Evolutionary conservation across 108 stramenopile species (phyloP).

Genomic region (Parietichytrium sp.): DNA sequence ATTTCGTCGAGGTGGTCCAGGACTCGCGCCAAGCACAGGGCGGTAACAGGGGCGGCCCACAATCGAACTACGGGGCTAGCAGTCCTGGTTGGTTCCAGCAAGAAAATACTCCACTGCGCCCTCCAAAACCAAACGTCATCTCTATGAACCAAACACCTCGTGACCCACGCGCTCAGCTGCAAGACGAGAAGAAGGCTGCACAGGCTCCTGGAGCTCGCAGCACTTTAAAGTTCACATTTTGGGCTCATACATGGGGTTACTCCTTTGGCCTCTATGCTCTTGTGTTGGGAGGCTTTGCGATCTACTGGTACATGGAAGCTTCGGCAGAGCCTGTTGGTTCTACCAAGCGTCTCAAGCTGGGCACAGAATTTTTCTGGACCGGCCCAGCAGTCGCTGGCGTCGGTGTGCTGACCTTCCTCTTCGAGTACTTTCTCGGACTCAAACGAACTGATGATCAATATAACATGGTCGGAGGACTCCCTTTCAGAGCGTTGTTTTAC

Average conservation of each 20-base stretch:
- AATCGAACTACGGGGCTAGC: not conserved
- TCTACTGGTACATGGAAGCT: conserved; percentile 5
- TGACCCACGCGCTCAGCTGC: not conserved
- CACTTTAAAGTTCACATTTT: not conserved
- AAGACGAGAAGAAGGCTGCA: not conserved
- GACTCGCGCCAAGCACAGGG: conserved; percentile 7
- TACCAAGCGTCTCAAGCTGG: conserved; percentile 6
- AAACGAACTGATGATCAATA: not conserved
- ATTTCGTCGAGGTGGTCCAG: conserved; percentile 14
- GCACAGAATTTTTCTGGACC: not conserved
- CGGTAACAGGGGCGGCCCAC: not conserved
- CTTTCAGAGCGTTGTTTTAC: not conserved
- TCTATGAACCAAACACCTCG: not conserved
- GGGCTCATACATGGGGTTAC: conserved; percentile 32
- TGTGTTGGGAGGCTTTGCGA: not conserved
- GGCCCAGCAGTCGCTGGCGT: not conserved
- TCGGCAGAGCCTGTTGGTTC: not conserved
- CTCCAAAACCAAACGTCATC: not conserved
- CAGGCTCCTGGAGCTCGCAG: not conserved
- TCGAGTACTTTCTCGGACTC: not conserved
- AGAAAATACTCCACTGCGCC: not conserved
- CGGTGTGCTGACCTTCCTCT: not conserved
- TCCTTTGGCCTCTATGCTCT: conserved; percentile 13
- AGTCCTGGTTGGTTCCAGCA: not conserved
- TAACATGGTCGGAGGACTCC: not conserved